Evolutionary conservation across 2,329 filamentous ascomycete genomes (phyloP), one percentile per base, ranked within the genome.

Genomic region (Xylaria multiplex): DNA sequence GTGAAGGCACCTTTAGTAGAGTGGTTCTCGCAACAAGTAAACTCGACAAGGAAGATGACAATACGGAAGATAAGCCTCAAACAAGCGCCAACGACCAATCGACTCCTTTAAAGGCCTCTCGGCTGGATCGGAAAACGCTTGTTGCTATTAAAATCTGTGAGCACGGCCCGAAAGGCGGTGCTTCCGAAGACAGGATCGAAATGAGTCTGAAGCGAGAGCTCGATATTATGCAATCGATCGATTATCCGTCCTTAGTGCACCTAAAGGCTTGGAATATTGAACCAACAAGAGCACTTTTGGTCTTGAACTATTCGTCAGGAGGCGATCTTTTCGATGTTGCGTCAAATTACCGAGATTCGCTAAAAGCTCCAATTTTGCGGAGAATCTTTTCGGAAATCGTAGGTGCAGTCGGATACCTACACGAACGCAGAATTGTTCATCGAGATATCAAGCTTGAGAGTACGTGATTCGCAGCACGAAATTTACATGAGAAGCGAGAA

Each of bases 361-460:
- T 97, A 54, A 88, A 85, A 3, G 87, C 92, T 0, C 76, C 82
- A 1, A 81, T 98, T 52, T 84, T 97, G 55, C 87, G 93, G 70
- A 88, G 96, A 58, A 93, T 98, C 63, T 97, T 97, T 78, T 86
- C 94, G 14, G 96, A 99, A 78, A 79, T 98, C 69, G 90, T 98
- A 27, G 90, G 88, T 67, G 96, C 95, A 0, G 90, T 97, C 42
- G 87, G 86, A 64, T 97, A 98, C 81, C 83, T 99, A 55, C 96
- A 99, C 79, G 83, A 88, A 60, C 84, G 92, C 73, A 90, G 88
- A 71, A 97, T 99, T 76, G 95, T 98, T 60, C 96, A 99, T 77
- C 89, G 96, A 66, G 96, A 99, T 79, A 96, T 99, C 79, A 99
- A 99, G 81, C 89, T 99, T 65, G 96, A 99, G 84, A 87, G 92